Percentiles rank a stretch among this genome's conserved stretches.
phyloP scores from a whole-genome alignment of 352 stramenopile genomes.

The Pythium brachiatum region DNA sequence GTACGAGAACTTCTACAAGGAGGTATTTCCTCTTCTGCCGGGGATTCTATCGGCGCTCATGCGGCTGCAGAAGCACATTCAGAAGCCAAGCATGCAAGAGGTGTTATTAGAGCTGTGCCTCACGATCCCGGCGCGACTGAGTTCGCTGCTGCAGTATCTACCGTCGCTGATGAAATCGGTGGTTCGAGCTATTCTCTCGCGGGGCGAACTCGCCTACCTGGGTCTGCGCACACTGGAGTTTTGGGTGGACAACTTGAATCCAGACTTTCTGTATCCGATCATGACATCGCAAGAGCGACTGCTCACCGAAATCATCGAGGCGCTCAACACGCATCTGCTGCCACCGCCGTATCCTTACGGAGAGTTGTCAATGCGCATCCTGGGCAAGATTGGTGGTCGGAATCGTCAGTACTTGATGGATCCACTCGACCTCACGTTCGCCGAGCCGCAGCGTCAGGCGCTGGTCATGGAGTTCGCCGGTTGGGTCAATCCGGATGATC shows the following conservation, averaged over 20 bases:
- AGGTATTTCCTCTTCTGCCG: constrained; percentile 93
- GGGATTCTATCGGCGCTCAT: constrained; percentile 93
- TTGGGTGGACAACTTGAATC: constrained; percentile 98
- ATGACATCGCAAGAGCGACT: constrained; percentile 88
- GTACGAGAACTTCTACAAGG: constrained; percentile 98
- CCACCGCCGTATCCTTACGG: constrained; percentile 97
- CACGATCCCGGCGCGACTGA: constrained; percentile 94
- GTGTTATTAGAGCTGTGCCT: constrained; percentile 95
- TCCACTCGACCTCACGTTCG: constrained; percentile 60
- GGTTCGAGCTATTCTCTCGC: constrained; percentile 91
- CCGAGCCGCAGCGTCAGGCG: constrained; percentile 41
- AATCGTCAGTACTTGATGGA: constrained; percentile 91
- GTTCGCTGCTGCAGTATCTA: constrained; percentile 96
- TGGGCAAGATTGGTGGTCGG: constrained; percentile 96
- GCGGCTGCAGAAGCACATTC: constrained; percentile 89
- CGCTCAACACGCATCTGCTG: constrained; percentile 94
- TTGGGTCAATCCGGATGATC: constrained; percentile 24
- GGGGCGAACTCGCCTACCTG: constrained; percentile 95
- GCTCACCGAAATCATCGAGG: constrained; percentile 94
- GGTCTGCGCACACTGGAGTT: constrained; percentile 96
- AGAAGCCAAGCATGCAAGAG: constrained; percentile 84
- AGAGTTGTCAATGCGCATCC: constrained; percentile 92
- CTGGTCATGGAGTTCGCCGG: constrained; percentile 58
- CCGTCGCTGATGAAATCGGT: constrained; percentile 96
- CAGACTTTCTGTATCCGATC: constrained; percentile 95